Evolutionary conservation across 495 filamentous ascomycete species (phyloP).

Genomic region (Immersiella caudata): DNA sequence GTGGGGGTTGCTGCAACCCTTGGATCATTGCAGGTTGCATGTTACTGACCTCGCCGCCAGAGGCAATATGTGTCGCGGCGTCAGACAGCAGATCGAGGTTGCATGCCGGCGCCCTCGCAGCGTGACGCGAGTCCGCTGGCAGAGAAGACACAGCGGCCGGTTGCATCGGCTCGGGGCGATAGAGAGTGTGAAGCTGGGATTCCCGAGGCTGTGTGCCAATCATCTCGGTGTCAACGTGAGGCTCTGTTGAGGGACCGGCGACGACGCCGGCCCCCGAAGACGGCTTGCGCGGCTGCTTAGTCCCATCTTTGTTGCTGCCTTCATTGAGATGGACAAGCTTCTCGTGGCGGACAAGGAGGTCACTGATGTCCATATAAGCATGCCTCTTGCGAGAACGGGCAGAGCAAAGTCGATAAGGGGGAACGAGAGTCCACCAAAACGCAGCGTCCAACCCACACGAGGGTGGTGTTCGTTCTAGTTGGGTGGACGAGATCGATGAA

Average conservation of each 20-base stretch:
- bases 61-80: slow-evolving; percentile 53
- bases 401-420: slow-evolving; percentile 2
- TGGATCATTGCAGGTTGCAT: slow-evolving; percentile 51
- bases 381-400: slow-evolving; percentile 32
- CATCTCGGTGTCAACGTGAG: slow-evolving; percentile 48
- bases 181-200: slow-evolving; percentile 34
- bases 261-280: slow-evolving; percentile 45
- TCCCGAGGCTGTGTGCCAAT: slow-evolving; percentile 42
- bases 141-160: slow-evolving; percentile 42
- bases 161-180: slow-evolving; percentile 42
- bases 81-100: slow-evolving; percentile 57
- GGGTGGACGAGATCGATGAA: not conserved
- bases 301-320: slow-evolving; percentile 51
- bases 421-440: slow-evolving; percentile 18
- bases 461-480: slow-evolving; percentile 16
- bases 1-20: slow-evolving; percentile 42
- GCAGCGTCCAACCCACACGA: slow-evolving; percentile 8
- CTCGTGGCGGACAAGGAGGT: slow-evolving; percentile 72
- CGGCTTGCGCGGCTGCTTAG: slow-evolving; percentile 46
- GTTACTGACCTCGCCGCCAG: slow-evolving; percentile 50
- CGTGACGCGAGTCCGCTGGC: slow-evolving; percentile 44
- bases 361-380: slow-evolving; percentile 63
- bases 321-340: slow-evolving; percentile 73
- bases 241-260: slow-evolving; percentile 39
- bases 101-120: slow-evolving; percentile 50